Conservation (phyloP, 202 grass and related monocot genomes). For the Setaria italica region DNA sequence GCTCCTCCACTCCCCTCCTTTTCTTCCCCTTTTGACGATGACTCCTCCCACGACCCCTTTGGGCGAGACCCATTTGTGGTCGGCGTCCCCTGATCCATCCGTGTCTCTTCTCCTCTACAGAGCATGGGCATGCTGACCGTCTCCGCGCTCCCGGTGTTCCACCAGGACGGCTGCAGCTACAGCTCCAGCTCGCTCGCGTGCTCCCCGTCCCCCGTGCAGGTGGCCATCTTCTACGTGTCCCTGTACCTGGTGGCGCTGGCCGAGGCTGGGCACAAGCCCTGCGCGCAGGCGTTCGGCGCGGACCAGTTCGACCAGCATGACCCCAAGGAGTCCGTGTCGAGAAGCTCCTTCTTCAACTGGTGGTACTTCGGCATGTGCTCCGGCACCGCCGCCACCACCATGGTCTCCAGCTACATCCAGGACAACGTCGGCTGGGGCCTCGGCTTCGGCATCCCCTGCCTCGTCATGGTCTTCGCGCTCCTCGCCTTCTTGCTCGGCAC, state of each 20-base stretch:
- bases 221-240: slow-evolving; percentile 59
- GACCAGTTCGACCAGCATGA: slow-evolving; percentile 86
- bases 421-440: slow-evolving; percentile 87
- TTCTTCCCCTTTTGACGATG: background rate
- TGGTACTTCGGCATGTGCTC: slow-evolving; percentile 77
- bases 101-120: slow-evolving; percentile 28
- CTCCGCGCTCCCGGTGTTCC: slow-evolving; percentile 52
- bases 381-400: slow-evolving; percentile 49
- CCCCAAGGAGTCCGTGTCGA: slow-evolving; percentile 56
- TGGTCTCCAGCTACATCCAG: slow-evolving; percentile 72
- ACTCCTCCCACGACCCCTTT: background rate
- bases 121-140: slow-evolving; percentile 77
- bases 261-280: slow-evolving; percentile 83
- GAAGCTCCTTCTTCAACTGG: slow-evolving; percentile 97
- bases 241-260: slow-evolving; percentile 80
- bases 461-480: slow-evolving; percentile 65
- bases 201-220: slow-evolving; percentile 35
- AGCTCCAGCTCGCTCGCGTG: background rate
- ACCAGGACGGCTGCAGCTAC: slow-evolving; percentile 42
- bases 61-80: background rate
- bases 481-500: slow-evolving; percentile 69
- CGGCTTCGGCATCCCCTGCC: slow-evolving; percentile 86
- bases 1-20: background rate
- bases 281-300: slow-evolving; percentile 78
- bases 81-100: background rate